Evolutionary conservation across 2,329 filamentous ascomycete genomes (phyloP), one percentile per base, ranked within the genome.

Genomic region (Xylaria sp.): DNA sequence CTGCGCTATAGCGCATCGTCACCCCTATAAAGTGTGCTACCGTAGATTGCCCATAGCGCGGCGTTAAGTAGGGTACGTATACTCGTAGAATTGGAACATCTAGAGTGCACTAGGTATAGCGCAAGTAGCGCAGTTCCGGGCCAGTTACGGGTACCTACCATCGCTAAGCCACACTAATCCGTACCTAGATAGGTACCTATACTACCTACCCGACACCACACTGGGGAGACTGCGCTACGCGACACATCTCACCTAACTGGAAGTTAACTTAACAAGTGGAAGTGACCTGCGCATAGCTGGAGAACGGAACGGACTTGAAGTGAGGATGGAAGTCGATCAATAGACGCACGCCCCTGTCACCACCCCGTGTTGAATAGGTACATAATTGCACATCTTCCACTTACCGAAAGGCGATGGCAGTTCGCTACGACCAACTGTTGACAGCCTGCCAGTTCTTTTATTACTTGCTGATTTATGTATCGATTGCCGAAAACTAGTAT

Each of bases 401-500:
- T 18, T 11, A 34, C 23, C 48, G 11, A 50, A 18, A 30, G 48
- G 3, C 16, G 30, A 19, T 6, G 16, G 16, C 23, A 49, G 30
- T n/a, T 18, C 9, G n/a, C 23, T 13, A 16, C 18, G 11, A 52
- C 51, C 49, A 51, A 51, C 49, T 51, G 49, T 34, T 34, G 55
- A 30, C 39, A 59, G 48, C 52, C 55, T 49, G 59, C 55, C 51
- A 37, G 51, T 57, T 44, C 52, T 51, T 51, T 56, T 53, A 57
- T 58, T 59, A 59, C 47, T 48, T 52, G 34, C 23, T 61, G 55
- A 63, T 66, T n/a, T 46, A 42, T 42, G 37, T 42, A 42, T n/a
- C 63, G 66, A 59, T 66, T 67, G 65, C 63, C 61, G 60, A 65
- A 60, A 63, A 63, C 61, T 60, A 62, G 48, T 55, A 55, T 63